These are phyloP conservation scores for Helianthus tuberosus DNA, from an alignment of 129 eudicot genomes.

Conservation along the genomic window DNA sequence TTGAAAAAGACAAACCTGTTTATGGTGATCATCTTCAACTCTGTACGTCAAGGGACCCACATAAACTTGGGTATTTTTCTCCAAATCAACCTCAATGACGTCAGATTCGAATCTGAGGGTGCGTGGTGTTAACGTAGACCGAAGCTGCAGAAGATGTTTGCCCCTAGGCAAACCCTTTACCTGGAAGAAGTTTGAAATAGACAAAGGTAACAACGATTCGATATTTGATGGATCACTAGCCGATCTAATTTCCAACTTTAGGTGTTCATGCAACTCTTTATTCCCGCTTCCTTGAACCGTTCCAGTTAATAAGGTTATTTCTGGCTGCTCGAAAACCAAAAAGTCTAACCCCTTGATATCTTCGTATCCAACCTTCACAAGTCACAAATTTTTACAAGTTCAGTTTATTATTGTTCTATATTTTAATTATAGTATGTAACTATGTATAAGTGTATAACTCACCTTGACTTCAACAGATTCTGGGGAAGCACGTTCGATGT, in stretches of 20 bases:
- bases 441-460: slow-evolving; percentile 22
- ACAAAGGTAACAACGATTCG: slow-evolving; percentile 73
- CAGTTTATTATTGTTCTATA: not conserved
- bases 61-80: slow-evolving; percentile 62
- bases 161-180: slow-evolving; percentile 86
- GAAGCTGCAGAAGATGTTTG: slow-evolving; percentile 83
- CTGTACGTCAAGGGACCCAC: slow-evolving; percentile 73
- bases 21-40: slow-evolving; percentile 68
- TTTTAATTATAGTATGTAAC: not conserved
- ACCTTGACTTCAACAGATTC: slow-evolving; percentile 72
- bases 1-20: slow-evolving; percentile 57
- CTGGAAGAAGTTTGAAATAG: slow-evolving; percentile 91
- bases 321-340: slow-evolving; percentile 91
- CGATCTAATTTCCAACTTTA: slow-evolving; percentile 78
- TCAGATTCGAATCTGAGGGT: slow-evolving; percentile 73
- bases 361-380: slow-evolving; percentile 69
- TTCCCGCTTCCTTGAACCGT: slow-evolving; percentile 63
- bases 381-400: not conserved
- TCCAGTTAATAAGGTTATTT: slow-evolving; percentile 77
- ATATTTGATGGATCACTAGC: slow-evolving; percentile 75
- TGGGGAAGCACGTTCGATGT: slow-evolving; percentile 94
- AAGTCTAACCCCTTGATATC: slow-evolving; percentile 77
- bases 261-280: slow-evolving; percentile 67
- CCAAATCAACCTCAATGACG: slow-evolving; percentile 89
- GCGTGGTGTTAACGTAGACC: slow-evolving; percentile 54